Base-by-base conservation (phyloP, 2,329 filamentous ascomycete species). In the Geosmithia flava region DNA sequence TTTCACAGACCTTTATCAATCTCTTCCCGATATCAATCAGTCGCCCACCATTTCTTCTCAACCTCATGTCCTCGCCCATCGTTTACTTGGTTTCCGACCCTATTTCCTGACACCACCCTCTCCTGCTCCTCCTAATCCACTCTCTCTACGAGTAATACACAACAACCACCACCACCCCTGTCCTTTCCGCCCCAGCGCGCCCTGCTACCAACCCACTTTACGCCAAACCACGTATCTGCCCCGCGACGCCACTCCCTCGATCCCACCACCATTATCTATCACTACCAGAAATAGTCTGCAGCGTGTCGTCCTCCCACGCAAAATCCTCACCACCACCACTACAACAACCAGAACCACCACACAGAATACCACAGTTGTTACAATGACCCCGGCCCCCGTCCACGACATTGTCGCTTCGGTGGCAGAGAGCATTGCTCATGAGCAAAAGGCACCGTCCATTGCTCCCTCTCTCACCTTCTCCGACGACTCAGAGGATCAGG, bases 391-490 rank as follows among this genome's bases (percentile, higher is more conserved):
- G 50, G 55, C 58, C 47, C 59, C 58, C 47, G 64, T 69, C 50
- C 66, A 67, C 53, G 58, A 67, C 51, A 59, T 70, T 40, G 62
- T 65, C 52, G 60, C 67, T 51, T 61, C 69, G 27, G 59, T 64
- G 33, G 55, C 64, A 47, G 63, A 67, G 54, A 67, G 66, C 58
- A 63, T 70, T 37, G 68, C 71, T 19, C 62, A 70, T 51, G 71
- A 74, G 53, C 66, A 68, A 48, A 55, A 57, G 46, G 52, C 69
- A 2, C 69, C 71, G 42, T 80, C 78, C 13, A 64, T 72, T 45
- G 77, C 76, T 1, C 79, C 80, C 1, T 81, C 79, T 1, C 69
- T 83, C 48, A 80, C 76, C 48, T 82, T 77, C 56, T 81, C 78
- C 15, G 77, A 75, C 53, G 74, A 80, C 53, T 80, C 78, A 23